phyloP scores from a whole-genome alignment of 2,329 filamentous ascomycete genomes.

The Grosmannia penicillata region DNA sequence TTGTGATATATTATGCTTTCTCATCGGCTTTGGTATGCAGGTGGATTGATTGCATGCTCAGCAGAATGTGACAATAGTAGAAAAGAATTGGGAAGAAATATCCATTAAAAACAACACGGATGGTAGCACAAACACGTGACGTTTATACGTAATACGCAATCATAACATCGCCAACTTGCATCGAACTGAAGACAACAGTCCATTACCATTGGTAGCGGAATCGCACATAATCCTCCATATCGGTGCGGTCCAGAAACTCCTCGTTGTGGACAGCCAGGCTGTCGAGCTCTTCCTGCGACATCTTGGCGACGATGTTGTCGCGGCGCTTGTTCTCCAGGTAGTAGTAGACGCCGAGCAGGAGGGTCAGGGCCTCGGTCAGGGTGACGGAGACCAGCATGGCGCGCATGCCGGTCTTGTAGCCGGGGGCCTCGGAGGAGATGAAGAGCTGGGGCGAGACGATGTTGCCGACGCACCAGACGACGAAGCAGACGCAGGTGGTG shows the following conservation, averaged over 20 bases:
- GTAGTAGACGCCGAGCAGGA: slow-evolving; percentile 19
- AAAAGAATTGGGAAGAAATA: too few species aligned
- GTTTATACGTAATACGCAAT: too few species aligned
- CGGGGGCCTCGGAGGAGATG: slow-evolving; percentile 26
- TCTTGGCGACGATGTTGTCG: slow-evolving; percentile 5
- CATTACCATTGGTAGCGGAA: too few species aligned
- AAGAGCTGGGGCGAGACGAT: slow-evolving; percentile 33
- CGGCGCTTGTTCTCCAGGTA: slow-evolving; percentile 21
- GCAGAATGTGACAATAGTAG: too few species aligned
- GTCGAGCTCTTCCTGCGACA: too few species aligned
- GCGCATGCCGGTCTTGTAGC: slow-evolving; percentile 29
- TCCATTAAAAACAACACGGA: too few species aligned
- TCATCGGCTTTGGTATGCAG: too few species aligned
- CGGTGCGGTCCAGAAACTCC: slow-evolving; percentile 17
- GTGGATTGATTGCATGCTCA: too few species aligned
- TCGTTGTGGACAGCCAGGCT: slow-evolving; percentile 13
- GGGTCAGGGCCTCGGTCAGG: slow-evolving; percentile 26
- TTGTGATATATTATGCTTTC: too few species aligned
- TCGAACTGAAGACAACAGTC: too few species aligned
- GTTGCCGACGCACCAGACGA: slow-evolving; percentile 31
- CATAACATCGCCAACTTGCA: too few species aligned
- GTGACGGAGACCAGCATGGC: slow-evolving; percentile 26
- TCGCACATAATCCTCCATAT: slow-evolving; percentile 24
- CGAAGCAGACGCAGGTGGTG: slow-evolving; percentile 32
- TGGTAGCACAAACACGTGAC: too few species aligned